Base-by-base conservation (phyloP, 2,329 filamentous ascomycete genomes). In the Pestalotiopsis sp. region DNA sequence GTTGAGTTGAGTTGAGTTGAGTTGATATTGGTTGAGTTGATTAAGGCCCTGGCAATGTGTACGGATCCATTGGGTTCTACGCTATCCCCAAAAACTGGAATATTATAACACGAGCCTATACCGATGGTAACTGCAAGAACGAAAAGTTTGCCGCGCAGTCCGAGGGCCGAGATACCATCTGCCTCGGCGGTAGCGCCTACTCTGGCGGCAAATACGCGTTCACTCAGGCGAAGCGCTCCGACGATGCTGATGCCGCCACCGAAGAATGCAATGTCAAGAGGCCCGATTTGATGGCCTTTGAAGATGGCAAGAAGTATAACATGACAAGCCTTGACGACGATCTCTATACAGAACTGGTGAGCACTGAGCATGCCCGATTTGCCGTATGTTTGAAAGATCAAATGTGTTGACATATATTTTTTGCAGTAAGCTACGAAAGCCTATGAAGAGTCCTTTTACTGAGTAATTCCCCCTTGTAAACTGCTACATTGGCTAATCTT, bases 151-250 rank as follows among this genome's bases (percentile, higher is more conserved):
- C 31, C 27, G 25, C 31, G 64, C 27, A 45, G 13, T 31, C 64
- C 9, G 17, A 12, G 17, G 23, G 38, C 27, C 23, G 25, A 20
- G 4, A 36, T 14, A 36, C n/a, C 52, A 49, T 66, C 14, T 66
- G 64, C 31, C 52, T 66, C 25, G 31, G 41, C 20, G 25, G 25
- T 27, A 45, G 49, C 25, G 25, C 45, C 45, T 66, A 57, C 25
- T 66, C 64, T 14, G 64, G 64, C 25, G 64, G 38, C 49, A 49
- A 49, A 41, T 66, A 66, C 52, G 49, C 45, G 6, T 65, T 65
- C 64, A 12, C 52, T 9, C 4, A 9, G 13, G 5, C 7, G 41
- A 58, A 41, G 49, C 45, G 52, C 25, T 23, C 3, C 25, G 64
- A 9, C 25, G 52, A 36, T 14, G 25, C 23, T 13, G n/a, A 27